Percentiles rank a stretch among this genome's conserved stretches.
These are phyloP conservation scores for Nakazawaea anatomiae DNA, from an alignment of 805 yeast species.

Conservation along the genomic window DNA sequence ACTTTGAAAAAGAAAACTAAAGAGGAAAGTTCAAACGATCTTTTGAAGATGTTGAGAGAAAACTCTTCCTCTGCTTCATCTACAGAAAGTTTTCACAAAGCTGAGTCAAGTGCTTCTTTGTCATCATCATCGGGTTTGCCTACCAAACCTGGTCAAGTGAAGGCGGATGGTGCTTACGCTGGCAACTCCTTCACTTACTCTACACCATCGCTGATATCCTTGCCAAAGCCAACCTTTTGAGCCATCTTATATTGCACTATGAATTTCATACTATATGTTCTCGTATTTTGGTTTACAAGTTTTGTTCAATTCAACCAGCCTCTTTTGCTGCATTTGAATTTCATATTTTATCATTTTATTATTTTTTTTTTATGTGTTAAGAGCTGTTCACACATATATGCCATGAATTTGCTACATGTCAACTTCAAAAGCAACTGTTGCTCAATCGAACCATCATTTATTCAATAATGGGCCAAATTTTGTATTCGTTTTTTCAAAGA, in stretches of 20 bases:
- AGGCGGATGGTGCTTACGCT: constrained; percentile 8
- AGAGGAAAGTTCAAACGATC: constrained; percentile 6
- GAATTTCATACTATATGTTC: too few relatives aligned
- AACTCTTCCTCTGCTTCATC: neutral
- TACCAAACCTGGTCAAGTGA: neutral
- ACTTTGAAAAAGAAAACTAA: constrained; percentile 2
- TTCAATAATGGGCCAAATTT: too few relatives aligned
- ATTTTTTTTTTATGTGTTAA: too few relatives aligned
- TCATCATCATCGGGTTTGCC: neutral
- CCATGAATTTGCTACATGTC: too few relatives aligned
- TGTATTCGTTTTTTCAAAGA: too few relatives aligned
- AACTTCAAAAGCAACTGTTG: too few relatives aligned
- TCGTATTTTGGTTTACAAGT: too few relatives aligned
- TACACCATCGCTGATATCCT: constrained; percentile 12
- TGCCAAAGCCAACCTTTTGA: constrained; percentile 14
- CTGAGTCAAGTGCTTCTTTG: neutral
- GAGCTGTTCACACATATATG: too few relatives aligned
- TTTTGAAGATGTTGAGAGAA: constrained; percentile 3
- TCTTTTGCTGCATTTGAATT: too few relatives aligned
- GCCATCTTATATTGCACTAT: constrained; percentile 24
- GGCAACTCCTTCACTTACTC: constrained; percentile 11
- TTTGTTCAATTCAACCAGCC: too few relatives aligned
- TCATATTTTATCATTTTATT: too few relatives aligned
- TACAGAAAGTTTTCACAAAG: neutral
- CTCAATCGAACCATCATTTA: too few relatives aligned